A percentile compares a stretch with the other conserved stretches of the same genome.
These are phyloP conservation scores for Oryza meridionalis DNA, from an alignment of 176 grass and related monocot species.

Conservation along the genomic window DNA sequence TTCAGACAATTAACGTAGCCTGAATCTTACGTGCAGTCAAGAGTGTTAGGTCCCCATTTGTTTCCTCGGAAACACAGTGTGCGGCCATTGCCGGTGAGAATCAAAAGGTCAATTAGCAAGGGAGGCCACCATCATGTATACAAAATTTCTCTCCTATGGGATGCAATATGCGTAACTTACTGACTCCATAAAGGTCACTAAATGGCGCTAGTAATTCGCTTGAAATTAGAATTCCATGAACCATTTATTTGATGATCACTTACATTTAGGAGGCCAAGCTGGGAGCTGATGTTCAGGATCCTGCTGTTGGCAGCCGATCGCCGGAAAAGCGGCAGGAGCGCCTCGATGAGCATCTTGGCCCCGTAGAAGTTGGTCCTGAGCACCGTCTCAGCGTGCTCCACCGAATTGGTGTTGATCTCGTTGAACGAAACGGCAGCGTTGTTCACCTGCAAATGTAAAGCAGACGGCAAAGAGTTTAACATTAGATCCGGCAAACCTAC, in stretches of 20 bases:
- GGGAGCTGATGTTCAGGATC: slow-evolving; percentile 92
- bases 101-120: background rate
- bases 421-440: slow-evolving; percentile 94
- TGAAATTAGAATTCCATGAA: background rate
- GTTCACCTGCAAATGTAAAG: slow-evolving; percentile 62
- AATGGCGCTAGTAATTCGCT: background rate
- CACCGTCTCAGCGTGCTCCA: slow-evolving; percentile 82
- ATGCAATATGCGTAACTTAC: background rate
- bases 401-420: slow-evolving; percentile 76
- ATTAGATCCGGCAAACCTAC: background rate
- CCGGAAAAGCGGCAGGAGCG: slow-evolving; percentile 74
- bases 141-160: background rate
- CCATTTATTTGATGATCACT: slow-evolving; percentile 26
- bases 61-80: background rate
- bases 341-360: slow-evolving; percentile 70
- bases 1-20: background rate
- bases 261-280: slow-evolving; percentile 91
- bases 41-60: background rate
- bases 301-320: slow-evolving; percentile 53
- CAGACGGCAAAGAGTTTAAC: background rate
- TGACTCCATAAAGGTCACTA: no score
- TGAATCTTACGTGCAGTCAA: background rate
- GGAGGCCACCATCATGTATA: background rate
- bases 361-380: slow-evolving; percentile 86
- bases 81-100: background rate